Percentiles rank a stretch among this genome's conserved stretches.
Evolutionary conservation across 768 basidiomycete species (phyloP).

Genomic region (Aureoboletus auriporus): DNA sequence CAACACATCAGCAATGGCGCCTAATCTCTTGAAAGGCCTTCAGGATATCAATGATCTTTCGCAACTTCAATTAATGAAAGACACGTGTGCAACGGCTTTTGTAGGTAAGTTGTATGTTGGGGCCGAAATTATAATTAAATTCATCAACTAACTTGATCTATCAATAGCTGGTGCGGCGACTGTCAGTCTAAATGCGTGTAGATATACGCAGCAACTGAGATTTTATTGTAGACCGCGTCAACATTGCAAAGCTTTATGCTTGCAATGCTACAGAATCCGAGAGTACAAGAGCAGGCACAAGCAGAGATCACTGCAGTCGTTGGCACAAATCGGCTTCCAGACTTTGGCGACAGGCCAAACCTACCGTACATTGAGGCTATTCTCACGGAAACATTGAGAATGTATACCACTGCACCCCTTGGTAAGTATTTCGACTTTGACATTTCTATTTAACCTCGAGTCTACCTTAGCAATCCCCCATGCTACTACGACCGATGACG

Average conservation of each 20-base stretch:
- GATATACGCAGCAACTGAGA: neutral
- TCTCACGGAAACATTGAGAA: constrained; percentile 26
- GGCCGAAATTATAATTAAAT: neutral
- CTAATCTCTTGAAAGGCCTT: constrained; percentile 5
- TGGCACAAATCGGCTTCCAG: constrained; percentile 26
- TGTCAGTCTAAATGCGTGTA: neutral
- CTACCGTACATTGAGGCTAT: constrained; percentile 30
- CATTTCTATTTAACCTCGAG: neutral
- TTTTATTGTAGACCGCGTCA: constrained; percentile 1
- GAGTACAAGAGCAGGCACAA: constrained; percentile 27
- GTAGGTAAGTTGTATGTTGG: constrained; percentile 11
- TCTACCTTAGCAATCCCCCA: constrained; percentile 13
- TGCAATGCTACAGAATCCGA: constrained; percentile 29
- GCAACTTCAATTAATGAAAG: constrained; percentile 10
- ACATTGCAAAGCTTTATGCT: constrained; percentile 24
- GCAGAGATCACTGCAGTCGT: constrained; percentile 28
- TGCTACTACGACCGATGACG: constrained; percentile 17
- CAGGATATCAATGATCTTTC: constrained; percentile 3
- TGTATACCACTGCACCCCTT: constrained; percentile 24
- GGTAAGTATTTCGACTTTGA: constrained; percentile 8
- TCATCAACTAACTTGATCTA: neutral
- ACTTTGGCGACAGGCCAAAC: constrained; percentile 15
- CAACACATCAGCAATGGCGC: constrained; percentile 10
- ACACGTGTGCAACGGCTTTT: constrained; percentile 9
- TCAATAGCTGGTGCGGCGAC: constrained; percentile 21